Evolutionary conservation across 768 basidiomycete genomes (phyloP).

Genomic region (Russula olivacea): DNA sequence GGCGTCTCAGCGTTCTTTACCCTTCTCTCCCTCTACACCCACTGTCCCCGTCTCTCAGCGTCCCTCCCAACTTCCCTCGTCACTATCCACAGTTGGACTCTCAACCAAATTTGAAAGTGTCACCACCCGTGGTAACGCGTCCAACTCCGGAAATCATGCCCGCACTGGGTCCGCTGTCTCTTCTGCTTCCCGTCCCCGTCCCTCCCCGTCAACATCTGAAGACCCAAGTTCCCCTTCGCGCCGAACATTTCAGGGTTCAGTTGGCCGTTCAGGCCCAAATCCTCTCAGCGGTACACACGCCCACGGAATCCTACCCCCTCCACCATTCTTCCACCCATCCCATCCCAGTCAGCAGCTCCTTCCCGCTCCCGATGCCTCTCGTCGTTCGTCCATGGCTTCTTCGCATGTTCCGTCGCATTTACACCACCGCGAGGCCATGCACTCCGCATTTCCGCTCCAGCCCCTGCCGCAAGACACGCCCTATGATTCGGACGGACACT

Average conservation of each 20-base stretch:
- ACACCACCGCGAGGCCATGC: conserved; percentile 3
- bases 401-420: conserved; percentile 26
- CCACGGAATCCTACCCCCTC: conserved; percentile 69
- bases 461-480: conserved; percentile 36
- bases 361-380: conserved; percentile 33
- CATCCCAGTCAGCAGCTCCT: conserved; percentile 48
- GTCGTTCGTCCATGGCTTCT: conserved; percentile 32
- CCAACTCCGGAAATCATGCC: conserved; percentile 8
- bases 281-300: conserved; percentile 45
- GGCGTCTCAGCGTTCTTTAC: conserved; percentile 26
- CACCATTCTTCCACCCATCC: conserved; percentile 72
- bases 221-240: conserved; percentile 22
- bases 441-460: conserved; percentile 38
- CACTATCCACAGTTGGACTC: conserved; percentile 23
- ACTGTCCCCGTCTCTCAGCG: conserved; percentile 20
- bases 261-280: conserved; percentile 5
- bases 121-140: conserved; percentile 5
- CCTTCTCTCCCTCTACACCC: conserved; percentile 24
- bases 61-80: conserved; percentile 24
- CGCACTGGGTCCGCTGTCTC: conserved; percentile 22
- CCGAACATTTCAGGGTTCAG: conserved; percentile 4
- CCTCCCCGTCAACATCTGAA: background rate
- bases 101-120: conserved; percentile 22
- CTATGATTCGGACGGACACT: conserved; percentile 41
- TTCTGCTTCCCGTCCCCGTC: conserved; percentile 17